phyloP scores from a whole-genome alignment of 192 early-diverging fungal genomes.

The Backusella liffmaniae region DNA sequence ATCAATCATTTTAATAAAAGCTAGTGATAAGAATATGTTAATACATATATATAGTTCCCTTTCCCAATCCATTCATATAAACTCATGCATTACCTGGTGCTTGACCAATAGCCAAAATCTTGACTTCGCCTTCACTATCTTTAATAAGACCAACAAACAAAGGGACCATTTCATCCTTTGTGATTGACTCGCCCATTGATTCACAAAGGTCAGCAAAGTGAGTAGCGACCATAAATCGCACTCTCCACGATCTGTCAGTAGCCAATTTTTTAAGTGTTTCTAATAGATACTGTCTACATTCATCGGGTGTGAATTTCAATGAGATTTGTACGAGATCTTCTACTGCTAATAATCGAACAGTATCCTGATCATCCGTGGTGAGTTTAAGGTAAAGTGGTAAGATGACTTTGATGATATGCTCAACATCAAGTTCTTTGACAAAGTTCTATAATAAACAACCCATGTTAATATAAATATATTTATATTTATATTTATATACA shows the following conservation, averaged over 20 bases:
- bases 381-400: conserved; percentile 86
- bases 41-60: not conserved
- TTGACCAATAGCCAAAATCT: conserved; percentile 91
- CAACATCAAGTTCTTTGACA: conserved; percentile 66
- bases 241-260: conserved; percentile 96
- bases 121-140: conserved; percentile 97
- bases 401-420: conserved; percentile 76
- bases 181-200: conserved; percentile 74
- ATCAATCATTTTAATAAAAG: conserved; percentile 70
- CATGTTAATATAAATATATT: not conserved
- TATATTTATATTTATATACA: not conserved
- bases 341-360: conserved; percentile 94
- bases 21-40: conserved; percentile 17
- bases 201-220: conserved; percentile 91
- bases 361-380: conserved; percentile 89
- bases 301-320: conserved; percentile 72
- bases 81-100: conserved; percentile 59
- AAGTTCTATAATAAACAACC: conserved; percentile 51
- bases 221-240: conserved; percentile 98
- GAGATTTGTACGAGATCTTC: conserved; percentile 91
- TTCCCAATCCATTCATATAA: too few species aligned
- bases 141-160: conserved; percentile 88
- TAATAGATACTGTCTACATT: conserved; percentile 75
- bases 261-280: conserved; percentile 74
- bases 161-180: conserved; percentile 82